These are phyloP conservation scores for Backusella parvicylindrica DNA, from an alignment of 192 early-diverging fungal species.

Conservation along the genomic window DNA sequence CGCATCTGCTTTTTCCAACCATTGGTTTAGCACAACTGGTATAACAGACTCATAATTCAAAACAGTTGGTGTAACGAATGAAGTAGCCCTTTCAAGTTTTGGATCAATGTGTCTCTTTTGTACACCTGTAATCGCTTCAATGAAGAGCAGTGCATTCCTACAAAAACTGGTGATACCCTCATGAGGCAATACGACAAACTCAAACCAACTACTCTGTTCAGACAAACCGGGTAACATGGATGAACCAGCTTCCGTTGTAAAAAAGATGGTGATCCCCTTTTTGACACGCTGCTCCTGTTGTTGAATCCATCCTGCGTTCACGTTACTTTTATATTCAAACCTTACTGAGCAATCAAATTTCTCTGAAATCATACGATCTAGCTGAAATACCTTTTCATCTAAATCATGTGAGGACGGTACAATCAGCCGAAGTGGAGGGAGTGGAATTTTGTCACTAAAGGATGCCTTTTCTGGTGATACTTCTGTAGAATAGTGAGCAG, in stretches of 20 bases:
- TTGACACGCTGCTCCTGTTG: not conserved
- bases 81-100: not conserved
- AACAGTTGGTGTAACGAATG: conserved; percentile 16
- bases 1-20: conserved; percentile 17
- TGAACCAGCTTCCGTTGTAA: not conserved
- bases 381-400: not conserved
- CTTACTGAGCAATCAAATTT: not conserved
- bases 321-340: not conserved
- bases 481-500: not conserved
- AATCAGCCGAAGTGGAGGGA: not conserved
- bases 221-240: not conserved
- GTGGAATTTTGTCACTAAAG: not conserved
- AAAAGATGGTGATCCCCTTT: not conserved
- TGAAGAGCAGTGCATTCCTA: not conserved
- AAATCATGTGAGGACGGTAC: not conserved
- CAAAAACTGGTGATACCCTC: not conserved
- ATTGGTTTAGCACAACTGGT: conserved; percentile 1
- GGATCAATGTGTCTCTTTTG: not conserved
- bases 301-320: not conserved
- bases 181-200: not conserved
- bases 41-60: not conserved
- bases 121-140: not conserved
- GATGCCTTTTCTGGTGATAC: not conserved
- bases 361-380: not conserved
- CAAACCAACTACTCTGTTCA: not conserved